These are phyloP conservation scores for Actinomucor elegans DNA, from an alignment of 371 early-diverging fungal species.

Conservation along the genomic window DNA sequence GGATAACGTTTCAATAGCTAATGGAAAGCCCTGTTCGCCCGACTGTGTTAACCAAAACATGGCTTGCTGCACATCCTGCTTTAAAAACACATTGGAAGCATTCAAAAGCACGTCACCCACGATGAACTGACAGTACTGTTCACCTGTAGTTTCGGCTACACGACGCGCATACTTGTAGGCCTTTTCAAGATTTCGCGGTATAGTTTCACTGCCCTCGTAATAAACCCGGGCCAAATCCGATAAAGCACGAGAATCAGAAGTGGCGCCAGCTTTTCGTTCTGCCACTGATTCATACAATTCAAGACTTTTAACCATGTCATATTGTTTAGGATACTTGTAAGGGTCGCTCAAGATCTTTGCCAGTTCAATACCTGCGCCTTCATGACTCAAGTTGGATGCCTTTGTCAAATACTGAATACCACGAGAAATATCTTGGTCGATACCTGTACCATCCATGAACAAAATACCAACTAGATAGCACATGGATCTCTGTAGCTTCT, in stretches of 20 bases:
- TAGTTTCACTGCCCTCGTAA: constrained; percentile 41
- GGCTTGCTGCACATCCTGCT: constrained; percentile 38
- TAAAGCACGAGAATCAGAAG: constrained; percentile 36
- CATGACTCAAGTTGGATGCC: constrained; percentile 33
- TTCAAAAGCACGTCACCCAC: constrained; percentile 40
- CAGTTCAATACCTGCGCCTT: constrained; percentile 36
- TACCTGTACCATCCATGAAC: constrained; percentile 38
- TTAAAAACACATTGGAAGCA: not conserved
- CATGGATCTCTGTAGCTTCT: constrained; percentile 10
- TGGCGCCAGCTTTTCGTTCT: constrained; percentile 10
- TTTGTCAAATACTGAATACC: constrained; percentile 30
- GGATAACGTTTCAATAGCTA: constrained; percentile 44
- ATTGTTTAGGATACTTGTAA: constrained; percentile 39
- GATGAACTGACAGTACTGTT: constrained; percentile 51
- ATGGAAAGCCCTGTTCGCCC: constrained; percentile 46
- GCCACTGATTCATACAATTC: constrained; percentile 32
- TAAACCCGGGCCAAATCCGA: constrained; percentile 42
- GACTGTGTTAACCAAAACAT: constrained; percentile 49
- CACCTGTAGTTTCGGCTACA: constrained; percentile 41
- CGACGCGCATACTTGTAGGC: constrained; percentile 43
- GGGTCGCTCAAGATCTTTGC: constrained; percentile 42
- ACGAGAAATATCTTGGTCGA: constrained; percentile 22
- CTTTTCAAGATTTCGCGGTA: constrained; percentile 36
- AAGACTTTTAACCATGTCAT: constrained; percentile 37
- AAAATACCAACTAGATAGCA: constrained; percentile 35